Conservation (phyloP, 495 filamentous ascomycete species). For the Neurospora sp. region DNA sequence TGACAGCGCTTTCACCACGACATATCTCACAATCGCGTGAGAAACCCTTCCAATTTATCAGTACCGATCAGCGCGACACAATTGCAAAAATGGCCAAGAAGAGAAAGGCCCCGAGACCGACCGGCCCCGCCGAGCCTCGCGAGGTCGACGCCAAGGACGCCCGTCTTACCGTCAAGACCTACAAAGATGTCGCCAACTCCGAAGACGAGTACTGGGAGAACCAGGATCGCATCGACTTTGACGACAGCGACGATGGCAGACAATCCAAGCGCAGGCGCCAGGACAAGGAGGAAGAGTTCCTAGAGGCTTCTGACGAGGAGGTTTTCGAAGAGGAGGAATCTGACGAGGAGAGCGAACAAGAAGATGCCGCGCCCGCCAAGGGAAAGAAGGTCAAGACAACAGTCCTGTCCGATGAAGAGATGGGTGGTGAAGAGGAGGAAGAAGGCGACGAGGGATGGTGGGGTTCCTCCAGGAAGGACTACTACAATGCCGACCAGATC, state of each 20-base stretch:
- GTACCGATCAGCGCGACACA: not conserved
- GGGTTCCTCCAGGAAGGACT: slow-evolving; percentile 80
- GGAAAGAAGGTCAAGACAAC: slow-evolving; percentile 18
- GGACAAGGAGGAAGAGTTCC: slow-evolving; percentile 47
- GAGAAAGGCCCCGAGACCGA: slow-evolving; percentile 54
- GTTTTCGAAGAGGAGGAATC: slow-evolving; percentile 50
- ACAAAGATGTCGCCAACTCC: slow-evolving; percentile 78
- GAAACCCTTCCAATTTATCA: not conserved
- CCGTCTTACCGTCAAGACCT: slow-evolving; percentile 54
- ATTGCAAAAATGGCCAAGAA: slow-evolving; percentile 61
- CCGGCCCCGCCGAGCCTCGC: slow-evolving; percentile 31
- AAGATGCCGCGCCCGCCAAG: slow-evolving; percentile 9
- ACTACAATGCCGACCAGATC: slow-evolving; percentile 84
- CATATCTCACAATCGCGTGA: not conserved
- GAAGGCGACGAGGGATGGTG: slow-evolving; percentile 71
- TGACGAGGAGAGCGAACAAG: slow-evolving; percentile 26
- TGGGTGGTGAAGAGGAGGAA: slow-evolving; percentile 45
- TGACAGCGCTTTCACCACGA: not conserved
- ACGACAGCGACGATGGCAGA: slow-evolving; percentile 69
- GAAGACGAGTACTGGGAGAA: slow-evolving; percentile 85
- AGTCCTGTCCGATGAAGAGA: slow-evolving; percentile 27
- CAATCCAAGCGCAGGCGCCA: slow-evolving; percentile 64
- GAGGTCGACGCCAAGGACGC: slow-evolving; percentile 43
- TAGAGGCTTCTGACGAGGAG: slow-evolving; percentile 80
- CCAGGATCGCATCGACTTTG: slow-evolving; percentile 75